Base-by-base conservation (phyloP, 2,329 filamentous ascomycete species). In the Pestalotiopsis sp. region DNA sequence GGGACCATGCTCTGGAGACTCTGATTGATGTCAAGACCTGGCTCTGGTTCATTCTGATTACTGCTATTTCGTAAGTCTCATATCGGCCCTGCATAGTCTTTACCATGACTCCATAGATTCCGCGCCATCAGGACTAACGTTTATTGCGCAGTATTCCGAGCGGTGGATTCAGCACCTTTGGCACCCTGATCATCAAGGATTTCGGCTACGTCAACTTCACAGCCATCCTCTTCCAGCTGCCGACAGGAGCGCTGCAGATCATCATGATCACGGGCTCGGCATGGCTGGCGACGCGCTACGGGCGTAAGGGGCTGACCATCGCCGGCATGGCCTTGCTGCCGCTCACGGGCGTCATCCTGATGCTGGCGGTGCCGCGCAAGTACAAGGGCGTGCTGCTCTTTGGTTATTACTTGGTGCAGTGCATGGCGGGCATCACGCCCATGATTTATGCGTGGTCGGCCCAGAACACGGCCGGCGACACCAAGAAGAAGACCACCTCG, bases 401-500 rank as follows among this genome's bases (percentile, higher is more conserved):
- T 61, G 84, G 84, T 0, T 87, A 86, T 70, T 87, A 87, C 69
- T 75, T 87, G 14, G 84, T 86, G 7, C 74, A 73, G 27, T 74
- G 70, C 41, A 60, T 77, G 11, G 75, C 72, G 3, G 89, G 75
- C 9, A 81, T 83, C 39, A 85, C 87, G 1, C 89, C 87, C 0
- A 77, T 89, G 66, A 84, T 89, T 25, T 89, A 87, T 73, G 84
- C 85, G 0, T 89, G 86, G 86, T 84, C 83, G 0, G 84, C 84
- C 0, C 86, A 87, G 65, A 90, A 90, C 71, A 89, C 90, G 0
- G 90, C 83, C 2, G 90, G 90, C 0, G 89, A 92, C 69, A 92
- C 90, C 0, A 92, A 92, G 76, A 86, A 89, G 70, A 91, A 91
- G 74, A 84, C 88, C 2, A 90, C 86, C 0, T 91, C 89, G 0